Base-by-base conservation (phyloP, 176 grass and related monocot genomes). In the Aegilops sharonensis region DNA sequence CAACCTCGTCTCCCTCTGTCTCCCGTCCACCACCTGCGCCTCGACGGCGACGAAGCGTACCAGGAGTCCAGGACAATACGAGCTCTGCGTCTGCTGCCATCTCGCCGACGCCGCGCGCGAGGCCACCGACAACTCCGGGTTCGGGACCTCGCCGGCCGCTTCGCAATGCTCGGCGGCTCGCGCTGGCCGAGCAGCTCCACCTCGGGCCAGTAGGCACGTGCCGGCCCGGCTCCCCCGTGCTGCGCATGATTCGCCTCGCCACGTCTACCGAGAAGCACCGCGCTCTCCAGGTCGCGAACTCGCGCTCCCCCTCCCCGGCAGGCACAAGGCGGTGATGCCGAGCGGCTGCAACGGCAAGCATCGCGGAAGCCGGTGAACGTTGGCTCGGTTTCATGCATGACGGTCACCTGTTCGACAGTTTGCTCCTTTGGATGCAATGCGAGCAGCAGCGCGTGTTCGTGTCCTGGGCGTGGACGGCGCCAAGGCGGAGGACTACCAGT, bases 361-460 rank as follows among this genome's bases (percentile, higher is more conserved):
- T 78, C 84, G 86, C 31, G 56, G 24, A 94, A 85, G 64, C 50
- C 89, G 3, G 60, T 56, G 21, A 68, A 61, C 75, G 62, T 56
- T 65, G 63, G 15, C 70, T 86, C 93, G 60, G 96, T 45, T 74
- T 21, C 40, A 27, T 27, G n/a, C 39, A 74, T 74, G 71, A 7
- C 31, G 12, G 70, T 50, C 42, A 52, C 63, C 27, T 68, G 79
- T 81, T 81, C 20, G 63, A n/a, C 32, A 24, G 27, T 75, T 48
- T 75, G 42, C 72, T 4, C 34, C 24, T 64, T 32, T 21, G 61
- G 36, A 50, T 37, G 81, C 70, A 62, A 74, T 85, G 78, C 88
- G 48, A 94, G 90, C 96, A 92, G 86, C 95, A 93, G 75, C 87
- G 79, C 36, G 89, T 93, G 86, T 75, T 89, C 68, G 84, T 95